phyloP scores from a whole-genome alignment of 2,329 filamentous ascomycete genomes.

The Cladophialophora exuberans region DNA sequence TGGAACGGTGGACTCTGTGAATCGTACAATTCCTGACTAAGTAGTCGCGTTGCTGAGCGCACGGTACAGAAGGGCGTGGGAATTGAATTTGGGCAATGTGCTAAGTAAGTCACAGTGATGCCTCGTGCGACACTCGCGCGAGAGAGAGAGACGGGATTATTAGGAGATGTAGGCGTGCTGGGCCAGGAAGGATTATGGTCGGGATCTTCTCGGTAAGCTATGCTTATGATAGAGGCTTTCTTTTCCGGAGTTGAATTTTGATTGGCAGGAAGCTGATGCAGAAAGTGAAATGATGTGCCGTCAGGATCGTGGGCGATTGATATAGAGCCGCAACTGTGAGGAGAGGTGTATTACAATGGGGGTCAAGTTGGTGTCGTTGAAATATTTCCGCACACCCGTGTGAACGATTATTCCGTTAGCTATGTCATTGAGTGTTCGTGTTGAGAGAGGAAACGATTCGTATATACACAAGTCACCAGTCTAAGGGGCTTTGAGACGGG shows the following conservation, averaged over 20 bases:
- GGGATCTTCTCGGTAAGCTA: too few relatives aligned
- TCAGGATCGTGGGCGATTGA: constrained; percentile 7
- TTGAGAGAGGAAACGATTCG: background rate
- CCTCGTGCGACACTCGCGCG: background rate
- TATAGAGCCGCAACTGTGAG: constrained; percentile 10
- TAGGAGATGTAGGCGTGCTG: background rate
- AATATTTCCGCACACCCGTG: constrained; percentile 11
- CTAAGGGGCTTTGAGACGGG: background rate
- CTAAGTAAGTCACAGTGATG: background rate
- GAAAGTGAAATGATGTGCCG: constrained; percentile 5
- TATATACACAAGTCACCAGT: constrained; percentile 9
- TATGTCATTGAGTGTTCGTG: constrained; percentile 2
- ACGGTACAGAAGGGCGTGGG: constrained; percentile 4
- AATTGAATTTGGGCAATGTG: background rate
- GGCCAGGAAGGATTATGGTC: too few relatives aligned
- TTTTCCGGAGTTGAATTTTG: background rate
- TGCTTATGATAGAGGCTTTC: background rate
- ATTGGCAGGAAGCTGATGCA: constrained; percentile 4
- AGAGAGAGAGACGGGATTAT: background rate
- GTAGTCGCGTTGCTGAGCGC: constrained; percentile 4
- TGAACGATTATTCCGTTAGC: constrained; percentile 3
- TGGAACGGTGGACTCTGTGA: too few relatives aligned
- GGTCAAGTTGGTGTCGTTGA: background rate
- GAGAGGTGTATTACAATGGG: background rate
- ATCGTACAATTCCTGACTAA: constrained; percentile 14